Base-by-base conservation (phyloP, 768 basidiomycete genomes). In the Inosperma sp. region DNA sequence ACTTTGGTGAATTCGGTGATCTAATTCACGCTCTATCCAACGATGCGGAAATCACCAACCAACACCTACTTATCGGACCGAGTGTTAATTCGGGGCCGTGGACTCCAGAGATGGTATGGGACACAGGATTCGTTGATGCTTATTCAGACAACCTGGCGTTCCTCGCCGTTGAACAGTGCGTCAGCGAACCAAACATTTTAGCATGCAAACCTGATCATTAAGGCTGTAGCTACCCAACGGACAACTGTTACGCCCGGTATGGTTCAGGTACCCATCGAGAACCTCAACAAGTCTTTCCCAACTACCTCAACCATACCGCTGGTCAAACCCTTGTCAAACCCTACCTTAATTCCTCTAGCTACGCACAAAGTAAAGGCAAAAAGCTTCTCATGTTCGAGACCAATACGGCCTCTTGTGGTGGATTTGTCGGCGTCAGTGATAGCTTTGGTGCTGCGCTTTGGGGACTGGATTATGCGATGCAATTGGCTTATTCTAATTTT, bases 391-490 rank as follows among this genome's bases (percentile, higher is more conserved):
- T 86, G 82, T 75, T 86, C 55, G 85, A 88, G 65, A 84, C 81
- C 10, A 86, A 86, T 58, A 80, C 81, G 0, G 83, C 82, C 2
- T 80, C 79, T 25, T 86, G 84, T 62, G 83, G 83, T 63, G 84
- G 84, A 22, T 84, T 85, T 59, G 62, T 76, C 4, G 85, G 83
- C 0, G 65, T 85, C 26, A 78, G 76, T 37, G 79, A 86, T 56
- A 74, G 75, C 9, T 86, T 83, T 57, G 81, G 77, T 2, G 81
- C 78, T 0, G 80, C 82, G 3, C 66, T 87, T 2, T 86, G 83
- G 83, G 80, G 68, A 3, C 56, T 82, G 55, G 83, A 85, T 61
- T 82, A 80, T 64, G 75, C 71, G 1, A 63, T 84, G 53, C 76
- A 80, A 52, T 72, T 83, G 75, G 82, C 81, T 7, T 69, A 70